Percentiles rank a stretch among this genome's conserved stretches.
phyloP scores from a whole-genome alignment of 2,329 filamentous ascomycete genomes.

The Rutstroemia sp. region DNA sequence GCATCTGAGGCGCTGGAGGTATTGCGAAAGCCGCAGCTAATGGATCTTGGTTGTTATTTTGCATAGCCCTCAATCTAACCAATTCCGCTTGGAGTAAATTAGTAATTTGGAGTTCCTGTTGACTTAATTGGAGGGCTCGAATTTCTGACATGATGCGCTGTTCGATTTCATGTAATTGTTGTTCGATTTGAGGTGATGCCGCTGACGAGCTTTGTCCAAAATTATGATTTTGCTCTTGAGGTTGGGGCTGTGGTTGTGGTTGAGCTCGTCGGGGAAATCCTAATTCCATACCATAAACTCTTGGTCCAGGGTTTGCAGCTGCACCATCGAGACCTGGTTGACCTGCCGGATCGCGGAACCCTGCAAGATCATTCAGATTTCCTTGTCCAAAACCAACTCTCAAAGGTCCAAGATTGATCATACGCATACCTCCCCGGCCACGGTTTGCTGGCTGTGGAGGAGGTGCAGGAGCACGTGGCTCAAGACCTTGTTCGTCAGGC shows the following conservation, averaged over 20 bases:
- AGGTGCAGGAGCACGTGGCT: conserved; percentile 22
- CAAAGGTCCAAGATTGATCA: conserved; percentile 69
- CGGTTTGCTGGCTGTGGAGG: conserved; percentile 27
- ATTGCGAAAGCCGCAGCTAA: conserved; percentile 23
- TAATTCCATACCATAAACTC: conserved; percentile 30
- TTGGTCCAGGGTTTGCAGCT: conserved; percentile 16
- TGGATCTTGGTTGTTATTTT: conserved; percentile 18
- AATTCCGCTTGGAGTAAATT: conserved; percentile 61
- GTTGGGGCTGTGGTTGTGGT: conserved; percentile 16
- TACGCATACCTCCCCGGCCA: conserved; percentile 39
- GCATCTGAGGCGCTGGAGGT: conserved; percentile 17
- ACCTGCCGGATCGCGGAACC: conserved; percentile 43
- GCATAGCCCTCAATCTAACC: conserved; percentile 47
- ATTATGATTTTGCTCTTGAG: neutral
- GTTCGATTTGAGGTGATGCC: conserved; percentile 38
- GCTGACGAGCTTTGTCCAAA: neutral
- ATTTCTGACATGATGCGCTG: conserved; percentile 63
- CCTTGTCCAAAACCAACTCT: conserved; percentile 62
- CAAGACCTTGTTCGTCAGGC: conserved; percentile 11
- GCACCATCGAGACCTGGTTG: conserved; percentile 27
- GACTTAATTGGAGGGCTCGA: conserved; percentile 50
- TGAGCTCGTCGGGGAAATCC: conserved; percentile 26
- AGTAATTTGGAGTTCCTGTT: conserved; percentile 63
- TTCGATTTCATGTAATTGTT: conserved; percentile 59
- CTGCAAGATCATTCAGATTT: conserved; percentile 60